These are phyloP conservation scores for Lepiota brunneoincarnata DNA, from an alignment of 768 basidiomycete species.

Conservation along the genomic window DNA sequence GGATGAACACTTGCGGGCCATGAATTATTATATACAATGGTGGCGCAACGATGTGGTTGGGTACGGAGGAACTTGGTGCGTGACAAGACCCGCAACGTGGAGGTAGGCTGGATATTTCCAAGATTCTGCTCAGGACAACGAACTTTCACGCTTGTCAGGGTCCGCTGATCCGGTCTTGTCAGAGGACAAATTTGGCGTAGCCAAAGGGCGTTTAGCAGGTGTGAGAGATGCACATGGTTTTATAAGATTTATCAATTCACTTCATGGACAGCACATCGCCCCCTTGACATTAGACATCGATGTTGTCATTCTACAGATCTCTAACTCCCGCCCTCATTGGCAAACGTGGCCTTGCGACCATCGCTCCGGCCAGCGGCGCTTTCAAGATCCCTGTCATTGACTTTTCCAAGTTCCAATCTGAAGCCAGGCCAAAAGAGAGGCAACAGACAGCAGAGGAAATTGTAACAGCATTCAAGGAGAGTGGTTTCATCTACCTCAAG, in stretches of 20 bases:
- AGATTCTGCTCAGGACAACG: no score
- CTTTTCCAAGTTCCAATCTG: constrained; percentile 64
- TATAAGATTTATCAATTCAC: background rate
- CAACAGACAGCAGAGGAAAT: constrained; percentile 62
- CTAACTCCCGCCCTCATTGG: constrained; percentile 18
- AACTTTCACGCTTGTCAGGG: no score
- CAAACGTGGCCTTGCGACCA: constrained; percentile 26
- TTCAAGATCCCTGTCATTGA: constrained; percentile 78
- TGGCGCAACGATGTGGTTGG: background rate
- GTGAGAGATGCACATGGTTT: background rate
- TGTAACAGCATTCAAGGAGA: constrained; percentile 75
- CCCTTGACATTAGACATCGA: constrained; percentile 1
- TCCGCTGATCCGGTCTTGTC: constrained; percentile 3
- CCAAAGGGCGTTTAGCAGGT: background rate
- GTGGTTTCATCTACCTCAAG: constrained; percentile 77
- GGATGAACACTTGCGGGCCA: constrained; percentile 12
- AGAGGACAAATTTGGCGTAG: background rate
- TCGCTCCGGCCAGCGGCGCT: constrained; percentile 19
- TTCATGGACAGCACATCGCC: background rate
- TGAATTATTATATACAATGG: constrained; percentile 16
- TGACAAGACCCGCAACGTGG: constrained; percentile 8
- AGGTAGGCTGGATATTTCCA: constrained; percentile 7
- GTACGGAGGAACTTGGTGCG: background rate
- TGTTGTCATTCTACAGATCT: constrained; percentile 25
- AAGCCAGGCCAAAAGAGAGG: constrained; percentile 41